Percentiles rank a stretch among this genome's conserved stretches.
Evolutionary conservation across 192 early-diverging fungal genomes (phyloP).

Genomic region (Gigaspora rosea): DNA sequence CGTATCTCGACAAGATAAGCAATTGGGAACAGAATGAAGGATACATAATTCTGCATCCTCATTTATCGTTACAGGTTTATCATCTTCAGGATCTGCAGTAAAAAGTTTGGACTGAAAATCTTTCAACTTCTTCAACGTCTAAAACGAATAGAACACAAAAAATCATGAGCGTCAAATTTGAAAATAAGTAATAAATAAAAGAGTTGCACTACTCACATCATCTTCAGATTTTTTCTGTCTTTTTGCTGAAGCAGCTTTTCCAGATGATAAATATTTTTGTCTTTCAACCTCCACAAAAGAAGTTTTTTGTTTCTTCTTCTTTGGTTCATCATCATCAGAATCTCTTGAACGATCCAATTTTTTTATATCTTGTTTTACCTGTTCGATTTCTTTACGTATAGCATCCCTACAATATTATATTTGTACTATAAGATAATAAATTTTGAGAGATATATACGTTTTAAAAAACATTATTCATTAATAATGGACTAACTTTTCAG

Average conservation of each 20-base stretch:
- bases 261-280: constrained; percentile 47
- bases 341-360: constrained; percentile 50
- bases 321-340: constrained; percentile 35
- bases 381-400: constrained; percentile 59
- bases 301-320: constrained; percentile 39
- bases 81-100: constrained; percentile 20
- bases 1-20: constrained; percentile 67
- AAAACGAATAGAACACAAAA: background rate
- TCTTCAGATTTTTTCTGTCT: constrained; percentile 35
- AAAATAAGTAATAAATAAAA: background rate
- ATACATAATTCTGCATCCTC: constrained; percentile 56
- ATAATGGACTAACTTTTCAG: background rate
- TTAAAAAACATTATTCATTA: background rate
- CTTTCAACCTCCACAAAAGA: constrained; percentile 51
- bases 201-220: constrained; percentile 34
- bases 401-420: constrained; percentile 23
- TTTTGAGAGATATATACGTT: background rate
- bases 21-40: constrained; percentile 70
- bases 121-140: constrained; percentile 54
- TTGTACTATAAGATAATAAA: background rate
- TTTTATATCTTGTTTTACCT: constrained; percentile 67
- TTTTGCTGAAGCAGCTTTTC: constrained; percentile 35
- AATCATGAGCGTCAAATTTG: background rate
- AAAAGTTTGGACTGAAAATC: constrained; percentile 58
- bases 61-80: constrained; percentile 29